These are phyloP conservation scores for Didymella segeticola DNA, from an alignment of 2,329 filamentous ascomycete species.

Conservation along the genomic window DNA sequence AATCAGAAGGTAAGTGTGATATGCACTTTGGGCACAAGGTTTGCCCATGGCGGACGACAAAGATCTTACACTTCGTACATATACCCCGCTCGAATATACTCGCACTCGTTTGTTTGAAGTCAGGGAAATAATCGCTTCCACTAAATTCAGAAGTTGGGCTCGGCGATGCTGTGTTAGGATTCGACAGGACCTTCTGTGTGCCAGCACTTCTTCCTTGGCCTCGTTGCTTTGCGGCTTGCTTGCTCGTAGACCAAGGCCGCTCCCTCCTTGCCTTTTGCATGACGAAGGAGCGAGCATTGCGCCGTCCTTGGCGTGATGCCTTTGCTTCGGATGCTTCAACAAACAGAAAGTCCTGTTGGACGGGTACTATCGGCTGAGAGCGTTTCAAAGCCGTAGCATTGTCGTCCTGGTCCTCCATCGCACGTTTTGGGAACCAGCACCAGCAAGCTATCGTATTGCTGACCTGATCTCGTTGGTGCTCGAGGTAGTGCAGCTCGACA, in stretches of 20 bases:
- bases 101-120: conserved; percentile 20
- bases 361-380: conserved; percentile 29
- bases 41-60: conserved; percentile 40
- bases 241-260: conserved; percentile 50
- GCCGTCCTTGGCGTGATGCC: conserved; percentile 47
- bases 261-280: conserved; percentile 50
- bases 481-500: conserved; percentile 35
- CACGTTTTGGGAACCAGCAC: conserved; percentile 27
- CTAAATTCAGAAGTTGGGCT: conserved; percentile 33
- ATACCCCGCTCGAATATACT: conserved; percentile 27
- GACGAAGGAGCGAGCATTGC: conserved; percentile 50
- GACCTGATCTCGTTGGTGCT: conserved; percentile 26
- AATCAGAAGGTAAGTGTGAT: conserved; percentile 25
- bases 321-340: conserved; percentile 48
- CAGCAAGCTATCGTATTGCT: conserved; percentile 25
- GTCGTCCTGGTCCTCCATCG: conserved; percentile 38
- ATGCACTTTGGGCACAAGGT: conserved; percentile 39
- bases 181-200: conserved; percentile 38
- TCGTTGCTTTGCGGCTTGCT: conserved; percentile 43
- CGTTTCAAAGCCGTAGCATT: conserved; percentile 29
- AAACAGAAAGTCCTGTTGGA: conserved; percentile 48
- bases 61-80: conserved; percentile 42
- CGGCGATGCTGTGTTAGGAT: conserved; percentile 40
- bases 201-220: conserved; percentile 34
- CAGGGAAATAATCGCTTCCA: conserved; percentile 30